Percentiles rank a stretch among this genome's conserved stretches.
Conservation (phyloP, 2,329 filamentous ascomycete species). For the Capronia coronata region DNA sequence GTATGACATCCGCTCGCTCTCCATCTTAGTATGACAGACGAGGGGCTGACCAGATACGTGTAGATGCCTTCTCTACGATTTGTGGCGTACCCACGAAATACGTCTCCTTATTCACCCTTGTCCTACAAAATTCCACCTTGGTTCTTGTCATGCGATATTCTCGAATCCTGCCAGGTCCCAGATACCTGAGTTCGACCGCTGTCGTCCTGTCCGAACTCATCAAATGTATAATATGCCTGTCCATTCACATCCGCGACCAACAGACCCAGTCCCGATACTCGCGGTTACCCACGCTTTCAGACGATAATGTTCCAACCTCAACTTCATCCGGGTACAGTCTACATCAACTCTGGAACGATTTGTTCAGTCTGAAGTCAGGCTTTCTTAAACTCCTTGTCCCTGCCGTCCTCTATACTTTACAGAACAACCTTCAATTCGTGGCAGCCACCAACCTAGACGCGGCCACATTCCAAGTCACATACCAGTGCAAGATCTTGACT, state of each 20-base stretch:
- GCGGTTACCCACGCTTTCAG: conserved; percentile 11
- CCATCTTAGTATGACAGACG: background rate
- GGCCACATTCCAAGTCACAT: conserved; percentile 86
- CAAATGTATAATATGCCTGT: conserved; percentile 78
- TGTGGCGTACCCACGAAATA: conserved; percentile 26
- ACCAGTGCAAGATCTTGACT: conserved; percentile 88
- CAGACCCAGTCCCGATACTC: conserved; percentile 10
- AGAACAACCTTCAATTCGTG: conserved; percentile 86
- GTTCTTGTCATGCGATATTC: conserved; percentile 67
- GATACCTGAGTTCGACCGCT: conserved; percentile 88
- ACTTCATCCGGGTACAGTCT: conserved; percentile 59
- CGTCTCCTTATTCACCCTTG: conserved; percentile 23
- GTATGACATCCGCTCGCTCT: conserved; percentile 1
- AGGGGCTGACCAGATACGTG: background rate
- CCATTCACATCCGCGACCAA: conserved; percentile 72
- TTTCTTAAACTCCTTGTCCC: conserved; percentile 74
- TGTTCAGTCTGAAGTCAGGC: conserved; percentile 84
- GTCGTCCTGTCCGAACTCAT: conserved; percentile 90
- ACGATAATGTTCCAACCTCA: conserved; percentile 28
- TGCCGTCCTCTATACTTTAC: conserved; percentile 77
- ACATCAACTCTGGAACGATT: conserved; percentile 67
- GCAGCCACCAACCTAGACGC: conserved; percentile 86
- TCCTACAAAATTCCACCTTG: conserved; percentile 26
- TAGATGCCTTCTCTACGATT: conserved; percentile 17
- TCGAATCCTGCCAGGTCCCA: conserved; percentile 82